phyloP scores from a whole-genome alignment of 257 asterid species.

The Solanum bulbocastanum region DNA sequence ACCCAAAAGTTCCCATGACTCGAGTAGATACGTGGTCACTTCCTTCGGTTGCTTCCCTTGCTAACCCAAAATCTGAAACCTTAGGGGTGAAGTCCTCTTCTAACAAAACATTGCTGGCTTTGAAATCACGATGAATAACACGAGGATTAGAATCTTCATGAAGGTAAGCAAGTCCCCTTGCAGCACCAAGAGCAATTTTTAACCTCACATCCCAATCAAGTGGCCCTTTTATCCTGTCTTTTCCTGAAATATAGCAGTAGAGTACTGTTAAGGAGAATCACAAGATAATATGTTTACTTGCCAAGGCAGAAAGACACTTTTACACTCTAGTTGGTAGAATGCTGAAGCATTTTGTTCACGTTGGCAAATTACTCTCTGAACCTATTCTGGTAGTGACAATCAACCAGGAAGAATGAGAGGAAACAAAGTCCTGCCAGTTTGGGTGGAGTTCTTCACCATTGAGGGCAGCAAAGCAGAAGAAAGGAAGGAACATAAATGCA shows the following conservation, averaged over 20 bases:
- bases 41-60: constrained; percentile 96
- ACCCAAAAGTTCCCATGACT: constrained; percentile 99
- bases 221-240: constrained; percentile 43
- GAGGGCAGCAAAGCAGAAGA: neutral
- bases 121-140: constrained; percentile 94
- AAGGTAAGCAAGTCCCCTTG: constrained; percentile 94
- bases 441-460: neutral
- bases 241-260: constrained; percentile 43
- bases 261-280: neutral
- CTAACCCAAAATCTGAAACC: constrained; percentile 97
- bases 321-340: neutral
- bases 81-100: constrained; percentile 91
- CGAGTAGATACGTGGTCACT: constrained; percentile 90
- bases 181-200: constrained; percentile 96
- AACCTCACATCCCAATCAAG: constrained; percentile 96
- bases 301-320: neutral
- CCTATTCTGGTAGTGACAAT: neutral
- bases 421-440: neutral
- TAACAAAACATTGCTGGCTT: constrained; percentile 84
- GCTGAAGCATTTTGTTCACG: neutral
- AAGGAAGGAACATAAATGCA: neutral
- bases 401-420: neutral
- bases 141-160: constrained; percentile 99
- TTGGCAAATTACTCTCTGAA: neutral
- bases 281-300: neutral